These are phyloP conservation scores for Tolypocladium paradoxum DNA, from an alignment of 2,329 filamentous ascomycete species.

Conservation along the genomic window DNA sequence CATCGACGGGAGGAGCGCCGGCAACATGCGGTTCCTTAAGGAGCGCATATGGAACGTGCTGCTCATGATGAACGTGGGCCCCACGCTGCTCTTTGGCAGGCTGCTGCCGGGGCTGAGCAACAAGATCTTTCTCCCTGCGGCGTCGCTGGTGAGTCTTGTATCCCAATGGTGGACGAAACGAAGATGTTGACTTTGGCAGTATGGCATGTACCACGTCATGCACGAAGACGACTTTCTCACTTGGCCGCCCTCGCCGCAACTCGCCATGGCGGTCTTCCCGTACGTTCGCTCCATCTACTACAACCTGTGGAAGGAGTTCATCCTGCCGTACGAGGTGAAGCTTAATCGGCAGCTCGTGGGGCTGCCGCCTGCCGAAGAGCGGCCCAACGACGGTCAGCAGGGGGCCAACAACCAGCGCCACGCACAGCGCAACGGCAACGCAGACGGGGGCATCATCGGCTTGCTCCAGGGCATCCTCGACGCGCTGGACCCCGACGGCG, in stretches of 20 bases:
- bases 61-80: conserved; percentile 34
- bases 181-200: conserved; percentile 22
- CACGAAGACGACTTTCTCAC: conserved; percentile 32
- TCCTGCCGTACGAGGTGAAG: conserved; percentile 34
- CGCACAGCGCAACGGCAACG: conserved; percentile 11
- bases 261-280: conserved; percentile 39
- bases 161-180: neutral
- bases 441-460: conserved; percentile 21
- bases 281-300: conserved; percentile 34
- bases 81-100: conserved; percentile 32
- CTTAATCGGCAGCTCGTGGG: conserved; percentile 37
- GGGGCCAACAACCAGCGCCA: conserved; percentile 9
- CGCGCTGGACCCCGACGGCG: conserved; percentile 23
- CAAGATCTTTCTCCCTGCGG: conserved; percentile 29
- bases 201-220: conserved; percentile 33
- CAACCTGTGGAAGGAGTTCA: conserved; percentile 33
- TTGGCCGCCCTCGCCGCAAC: conserved; percentile 44
- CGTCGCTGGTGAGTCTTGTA: conserved; percentile 25
- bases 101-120: conserved; percentile 31
- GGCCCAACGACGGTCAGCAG: conserved; percentile 9
- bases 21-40: conserved; percentile 13
- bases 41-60: conserved; percentile 22
- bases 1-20: conserved; percentile 13
- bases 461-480: conserved; percentile 26
- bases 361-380: conserved; percentile 19